These are phyloP conservation scores for Ogataea salicorniae DNA, from an alignment of 805 yeast species.

Conservation along the genomic window DNA sequence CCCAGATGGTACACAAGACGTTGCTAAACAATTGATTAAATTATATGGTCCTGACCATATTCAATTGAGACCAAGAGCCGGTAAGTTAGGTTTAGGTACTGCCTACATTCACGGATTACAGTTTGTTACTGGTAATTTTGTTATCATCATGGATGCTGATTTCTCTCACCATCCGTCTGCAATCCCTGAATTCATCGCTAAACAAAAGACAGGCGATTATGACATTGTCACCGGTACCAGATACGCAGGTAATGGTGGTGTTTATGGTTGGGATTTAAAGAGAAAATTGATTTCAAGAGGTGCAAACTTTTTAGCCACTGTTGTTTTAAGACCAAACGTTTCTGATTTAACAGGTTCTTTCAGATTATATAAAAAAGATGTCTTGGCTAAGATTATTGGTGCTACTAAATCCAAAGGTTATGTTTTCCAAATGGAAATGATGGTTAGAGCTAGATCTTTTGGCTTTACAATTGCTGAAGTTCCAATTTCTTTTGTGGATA, in stretches of 20 bases:
- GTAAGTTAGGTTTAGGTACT: slow-evolving; percentile 74
- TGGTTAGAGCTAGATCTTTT: slow-evolving; percentile 73
- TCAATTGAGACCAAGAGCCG: slow-evolving; percentile 65
- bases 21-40: slow-evolving; percentile 54
- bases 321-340: slow-evolving; percentile 65
- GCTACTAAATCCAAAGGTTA: slow-evolving; percentile 73
- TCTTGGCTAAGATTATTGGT: slow-evolving; percentile 57
- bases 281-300: slow-evolving; percentile 74
- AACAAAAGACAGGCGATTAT: slow-evolving; percentile 47
- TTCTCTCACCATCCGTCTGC: slow-evolving; percentile 80
- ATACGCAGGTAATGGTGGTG: slow-evolving; percentile 79
- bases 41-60: slow-evolving; percentile 58
- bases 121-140: slow-evolving; percentile 66
- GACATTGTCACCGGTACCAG: slow-evolving; percentile 56
- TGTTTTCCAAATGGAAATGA: slow-evolving; percentile 86
- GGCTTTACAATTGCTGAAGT: slow-evolving; percentile 74
- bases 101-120: slow-evolving; percentile 77
- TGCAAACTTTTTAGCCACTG: slow-evolving; percentile 72
- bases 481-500: slow-evolving; percentile 72
- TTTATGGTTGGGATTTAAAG: slow-evolving; percentile 79
- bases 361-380: slow-evolving; percentile 69
- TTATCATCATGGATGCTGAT: slow-evolving; percentile 80
- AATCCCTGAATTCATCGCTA: slow-evolving; percentile 66
- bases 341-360: slow-evolving; percentile 74
- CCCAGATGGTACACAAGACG: slow-evolving; percentile 77